Conservation (phyloP, 345 rosid species). For the Hibiscus syriacus region DNA sequence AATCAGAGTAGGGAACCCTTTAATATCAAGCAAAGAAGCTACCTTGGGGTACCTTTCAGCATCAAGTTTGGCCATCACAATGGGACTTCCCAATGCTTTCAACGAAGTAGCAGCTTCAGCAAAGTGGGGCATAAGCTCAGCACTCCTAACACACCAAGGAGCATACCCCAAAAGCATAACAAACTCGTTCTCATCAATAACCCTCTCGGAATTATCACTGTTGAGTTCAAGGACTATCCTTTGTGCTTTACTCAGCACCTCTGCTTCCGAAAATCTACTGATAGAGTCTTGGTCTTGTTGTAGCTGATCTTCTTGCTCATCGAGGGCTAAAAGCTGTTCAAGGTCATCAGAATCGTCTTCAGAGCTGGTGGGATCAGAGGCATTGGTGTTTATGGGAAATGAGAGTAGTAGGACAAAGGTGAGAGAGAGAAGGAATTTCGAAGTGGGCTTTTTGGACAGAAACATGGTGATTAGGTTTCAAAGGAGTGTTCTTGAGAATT, state of each 20-base stretch:
- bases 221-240: slow-evolving; percentile 68
- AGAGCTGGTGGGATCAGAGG: slow-evolving; percentile 22
- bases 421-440: slow-evolving; percentile 34
- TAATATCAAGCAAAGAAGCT: slow-evolving; percentile 56
- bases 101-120: slow-evolving; percentile 76
- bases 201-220: slow-evolving; percentile 42
- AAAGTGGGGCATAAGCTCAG: slow-evolving; percentile 84
- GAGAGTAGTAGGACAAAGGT: slow-evolving; percentile 33
- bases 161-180: slow-evolving; percentile 80
- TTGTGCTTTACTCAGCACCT: slow-evolving; percentile 68
- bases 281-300: slow-evolving; percentile 17
- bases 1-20: slow-evolving; percentile 75
- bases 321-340: slow-evolving; percentile 57
- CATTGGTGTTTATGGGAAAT: slow-evolving; percentile 16
- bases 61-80: slow-evolving; percentile 81
- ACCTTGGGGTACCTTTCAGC: slow-evolving; percentile 66
- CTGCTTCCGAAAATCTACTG: slow-evolving; percentile 49
- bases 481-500: not conserved
- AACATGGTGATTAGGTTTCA: slow-evolving; percentile 15
- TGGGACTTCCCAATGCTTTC: slow-evolving; percentile 47
- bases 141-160: slow-evolving; percentile 84
- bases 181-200: slow-evolving; percentile 45
- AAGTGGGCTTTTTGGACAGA: slow-evolving; percentile 27
- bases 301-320: slow-evolving; percentile 37
- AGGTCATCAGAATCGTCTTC: slow-evolving; percentile 31